Base-by-base conservation (phyloP, 257 asterid genomes). In the Jacaranda copaia region DNA sequence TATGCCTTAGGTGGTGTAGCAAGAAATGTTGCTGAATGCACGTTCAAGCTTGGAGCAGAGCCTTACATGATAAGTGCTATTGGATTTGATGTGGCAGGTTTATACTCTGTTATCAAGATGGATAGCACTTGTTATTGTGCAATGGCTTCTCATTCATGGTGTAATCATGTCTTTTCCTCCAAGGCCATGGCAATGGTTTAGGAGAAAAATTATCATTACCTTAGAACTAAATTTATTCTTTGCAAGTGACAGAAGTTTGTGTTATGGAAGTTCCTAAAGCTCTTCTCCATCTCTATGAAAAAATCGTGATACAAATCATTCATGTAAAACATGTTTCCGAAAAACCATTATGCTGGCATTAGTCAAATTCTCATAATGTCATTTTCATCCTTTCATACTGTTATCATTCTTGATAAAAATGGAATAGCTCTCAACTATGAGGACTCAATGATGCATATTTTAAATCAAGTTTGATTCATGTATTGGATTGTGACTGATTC, bases 21-120 rank as follows among this genome's bases (percentile, higher is more conserved):
- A 58, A 93, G 99, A 86, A 96, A 96, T 80, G 87, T 96, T 72
- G 99, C 93, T 5, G 98, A 95, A 69, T 95, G 99, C 85, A 90
- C 93, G 89, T 90, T 84, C n/a, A 96, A 96, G 87, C 92, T 96
- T 75, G 98, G 98, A 74, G 81, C 90, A 42, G 91, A 84, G 82
- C 97, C 99, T 46, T 88, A 78, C 83, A 83, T 96, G 91, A 96
- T 96, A 77, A 96, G 98, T 77, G 96, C 94, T 69, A 12, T 91
- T 35, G 99, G 99, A 80, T 76, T 80, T 72, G 99, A 96, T 86
- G 62, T 90, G 89, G 91, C 99, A 91, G 99, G 98, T 93, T 65
- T 76, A 18, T 77, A 10, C 32, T 79, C 70, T 9, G 8, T 62
- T 77, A 35, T 71, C 39, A 1, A 59, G 48, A 72, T 71, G 35